Conservation (phyloP, 257 asterid species). For the Jasminum sambac region DNA sequence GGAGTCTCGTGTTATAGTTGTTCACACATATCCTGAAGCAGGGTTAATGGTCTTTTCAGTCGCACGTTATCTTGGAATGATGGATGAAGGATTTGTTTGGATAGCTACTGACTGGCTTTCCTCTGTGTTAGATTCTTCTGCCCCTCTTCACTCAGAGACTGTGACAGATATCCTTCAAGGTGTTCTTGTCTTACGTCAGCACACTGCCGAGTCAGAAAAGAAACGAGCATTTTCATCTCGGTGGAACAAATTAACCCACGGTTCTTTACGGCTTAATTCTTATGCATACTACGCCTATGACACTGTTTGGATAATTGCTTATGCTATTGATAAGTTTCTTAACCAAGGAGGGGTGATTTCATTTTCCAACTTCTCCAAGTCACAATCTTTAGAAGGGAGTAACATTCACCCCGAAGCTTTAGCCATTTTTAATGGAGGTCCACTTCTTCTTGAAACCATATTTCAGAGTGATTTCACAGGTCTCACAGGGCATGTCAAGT, state of each 20-base stretch:
- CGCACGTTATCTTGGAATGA: slow-evolving; percentile 67
- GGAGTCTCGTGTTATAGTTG: slow-evolving; percentile 70
- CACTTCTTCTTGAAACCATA: slow-evolving; percentile 54
- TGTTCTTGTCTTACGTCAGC: slow-evolving; percentile 50
- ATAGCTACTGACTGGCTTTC: slow-evolving; percentile 87
- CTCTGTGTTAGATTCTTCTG: slow-evolving; percentile 52
- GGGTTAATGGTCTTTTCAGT: slow-evolving; percentile 45
- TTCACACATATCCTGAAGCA: slow-evolving; percentile 56
- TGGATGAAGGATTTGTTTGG: slow-evolving; percentile 74
- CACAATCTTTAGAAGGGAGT: slow-evolving; percentile 42
- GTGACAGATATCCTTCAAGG: slow-evolving; percentile 43
- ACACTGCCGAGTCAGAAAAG: slow-evolving; percentile 44
- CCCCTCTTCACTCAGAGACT: slow-evolving; percentile 28
- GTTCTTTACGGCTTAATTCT: slow-evolving; percentile 61
- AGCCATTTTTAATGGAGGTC: slow-evolving; percentile 79
- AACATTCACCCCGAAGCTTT: slow-evolving; percentile 65
- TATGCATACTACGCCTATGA: slow-evolving; percentile 84
- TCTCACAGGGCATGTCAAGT: slow-evolving; percentile 70
- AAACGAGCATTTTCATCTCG: slow-evolving; percentile 53
- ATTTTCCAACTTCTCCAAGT: slow-evolving; percentile 61
- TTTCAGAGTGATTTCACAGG: slow-evolving; percentile 66
- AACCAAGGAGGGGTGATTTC: slow-evolving; percentile 70
- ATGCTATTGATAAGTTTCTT: slow-evolving; percentile 68
- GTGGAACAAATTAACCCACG: slow-evolving; percentile 57
- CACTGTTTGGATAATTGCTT: slow-evolving; percentile 82